Conservation (phyloP, 768 basidiomycete species). For the Kwoniella sp. region DNA sequence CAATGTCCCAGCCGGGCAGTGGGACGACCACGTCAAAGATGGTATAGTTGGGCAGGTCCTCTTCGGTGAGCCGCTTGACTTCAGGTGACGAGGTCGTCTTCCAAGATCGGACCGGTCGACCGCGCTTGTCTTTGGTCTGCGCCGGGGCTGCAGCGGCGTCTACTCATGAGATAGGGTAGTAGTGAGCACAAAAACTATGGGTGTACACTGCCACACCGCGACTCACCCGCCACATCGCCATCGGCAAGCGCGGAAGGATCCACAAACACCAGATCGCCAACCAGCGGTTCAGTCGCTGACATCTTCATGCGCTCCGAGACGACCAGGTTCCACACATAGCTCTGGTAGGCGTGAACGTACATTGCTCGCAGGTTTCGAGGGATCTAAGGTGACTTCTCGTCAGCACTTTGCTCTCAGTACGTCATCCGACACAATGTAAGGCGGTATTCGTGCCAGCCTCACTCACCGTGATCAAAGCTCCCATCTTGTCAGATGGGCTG, state of each 20-base stretch:
- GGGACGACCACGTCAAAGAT: conserved; percentile 97
- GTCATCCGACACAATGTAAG: too few species aligned
- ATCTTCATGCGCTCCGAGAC: conserved; percentile 85
- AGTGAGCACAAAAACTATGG: conserved; percentile 9
- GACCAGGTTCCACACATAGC: conserved; percentile 96
- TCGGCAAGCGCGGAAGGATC: conserved; percentile 46
- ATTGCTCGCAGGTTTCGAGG: conserved; percentile 90
- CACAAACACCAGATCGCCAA: conserved; percentile 88
- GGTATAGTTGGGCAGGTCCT: conserved; percentile 68
- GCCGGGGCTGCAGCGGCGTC: conserved; percentile 8
- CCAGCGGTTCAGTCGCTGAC: conserved; percentile 64
- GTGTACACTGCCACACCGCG: not conserved
- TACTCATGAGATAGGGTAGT: not conserved
- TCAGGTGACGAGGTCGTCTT: conserved; percentile 51
- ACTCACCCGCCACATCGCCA: conserved; percentile 23
- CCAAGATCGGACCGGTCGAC: conserved; percentile 31
- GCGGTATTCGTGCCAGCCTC: too few species aligned
- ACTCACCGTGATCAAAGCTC: conserved; percentile 73
- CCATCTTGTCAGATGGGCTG: conserved; percentile 68
- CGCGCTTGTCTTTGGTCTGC: conserved; percentile 12
- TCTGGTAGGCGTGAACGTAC: conserved; percentile 98
- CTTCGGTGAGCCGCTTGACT: conserved; percentile 72
- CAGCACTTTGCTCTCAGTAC: too few species aligned
- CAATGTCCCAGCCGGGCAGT: conserved; percentile 89
- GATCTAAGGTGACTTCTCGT: conserved; percentile 61